Percentiles rank a stretch among this genome's conserved stretches.
These are phyloP conservation scores for Starmerella bombi DNA, from an alignment of 805 yeast genomes.

Conservation along the genomic window DNA sequence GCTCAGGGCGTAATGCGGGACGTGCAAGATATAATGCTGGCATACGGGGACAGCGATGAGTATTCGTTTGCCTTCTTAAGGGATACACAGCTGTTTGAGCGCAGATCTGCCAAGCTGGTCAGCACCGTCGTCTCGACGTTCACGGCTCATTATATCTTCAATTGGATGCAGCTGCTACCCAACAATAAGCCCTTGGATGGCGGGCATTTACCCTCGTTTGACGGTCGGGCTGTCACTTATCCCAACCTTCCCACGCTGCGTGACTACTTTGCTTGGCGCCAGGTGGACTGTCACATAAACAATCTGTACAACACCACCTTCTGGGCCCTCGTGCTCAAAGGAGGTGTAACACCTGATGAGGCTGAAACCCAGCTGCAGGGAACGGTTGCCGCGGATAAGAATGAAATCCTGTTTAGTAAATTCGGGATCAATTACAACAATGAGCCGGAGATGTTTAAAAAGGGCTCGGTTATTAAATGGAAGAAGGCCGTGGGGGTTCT, in stretches of 20 bases:
- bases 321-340: constrained; percentile 67
- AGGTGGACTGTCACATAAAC: constrained; percentile 88
- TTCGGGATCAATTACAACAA: constrained; percentile 82
- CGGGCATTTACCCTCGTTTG: constrained; percentile 68
- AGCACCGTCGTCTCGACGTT: constrained; percentile 73
- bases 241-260: constrained; percentile 50
- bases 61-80: constrained; percentile 65
- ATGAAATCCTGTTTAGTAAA: constrained; percentile 66
- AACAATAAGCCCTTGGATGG: constrained; percentile 30
- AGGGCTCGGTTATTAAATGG: constrained; percentile 59
- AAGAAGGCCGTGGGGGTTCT: constrained; percentile 27
- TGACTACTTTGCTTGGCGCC: constrained; percentile 90
- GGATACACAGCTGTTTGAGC: constrained; percentile 56
- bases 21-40: constrained; percentile 61
- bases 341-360: constrained; percentile 58
- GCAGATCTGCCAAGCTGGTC: constrained; percentile 70
- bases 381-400: constrained; percentile 70
- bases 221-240: constrained; percentile 77
- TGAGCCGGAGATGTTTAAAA: constrained; percentile 76
- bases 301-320: constrained; percentile 86
- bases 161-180: constrained; percentile 47
- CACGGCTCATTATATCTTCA: constrained; percentile 57
- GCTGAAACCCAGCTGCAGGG: constrained; percentile 68
- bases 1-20: constrained; percentile 52
- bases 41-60: constrained; percentile 94